Evolutionary conservation across 2,329 filamentous ascomycete species (phyloP).

Genomic region (Keithomyces neogunnii): DNA sequence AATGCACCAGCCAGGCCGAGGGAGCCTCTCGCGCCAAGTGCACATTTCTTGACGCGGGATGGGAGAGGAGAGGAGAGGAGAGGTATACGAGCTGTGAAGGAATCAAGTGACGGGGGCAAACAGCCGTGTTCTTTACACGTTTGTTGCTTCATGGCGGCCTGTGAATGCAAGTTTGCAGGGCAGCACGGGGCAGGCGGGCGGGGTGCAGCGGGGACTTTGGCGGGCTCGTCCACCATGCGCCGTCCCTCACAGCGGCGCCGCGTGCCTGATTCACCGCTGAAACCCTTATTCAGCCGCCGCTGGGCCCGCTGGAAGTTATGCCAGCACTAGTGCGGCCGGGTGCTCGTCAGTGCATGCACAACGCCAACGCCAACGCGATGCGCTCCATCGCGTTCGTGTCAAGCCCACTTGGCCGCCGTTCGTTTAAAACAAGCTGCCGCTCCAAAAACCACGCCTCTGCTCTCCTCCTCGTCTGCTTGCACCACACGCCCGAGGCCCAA

Average conservation of each 20-base stretch:
- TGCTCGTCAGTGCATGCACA: constrained; percentile 1
- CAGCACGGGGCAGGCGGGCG: too few relatives aligned
- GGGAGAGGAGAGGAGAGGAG: background rate
- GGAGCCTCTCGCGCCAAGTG: background rate
- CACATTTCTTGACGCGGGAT: background rate
- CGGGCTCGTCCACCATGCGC: too few relatives aligned
- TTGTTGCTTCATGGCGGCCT: too few relatives aligned
- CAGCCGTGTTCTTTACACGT: too few relatives aligned
- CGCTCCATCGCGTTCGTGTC: constrained; percentile 12
- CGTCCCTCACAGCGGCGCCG: too few relatives aligned
- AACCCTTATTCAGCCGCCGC: too few relatives aligned
- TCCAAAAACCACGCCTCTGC: constrained; percentile 3
- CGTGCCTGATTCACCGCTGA: too few relatives aligned
- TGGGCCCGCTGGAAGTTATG: too few relatives aligned
- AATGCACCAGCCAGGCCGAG: background rate
- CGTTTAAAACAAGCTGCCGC: background rate
- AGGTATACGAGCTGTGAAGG: background rate
- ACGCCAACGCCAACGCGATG: constrained; percentile 13
- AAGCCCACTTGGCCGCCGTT: constrained; percentile 5
- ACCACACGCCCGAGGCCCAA: constrained; percentile 2
- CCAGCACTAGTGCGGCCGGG: too few relatives aligned
- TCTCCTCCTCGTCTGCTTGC: constrained; percentile 1
- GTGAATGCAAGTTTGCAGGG: too few relatives aligned
- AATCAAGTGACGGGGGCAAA: too few relatives aligned
- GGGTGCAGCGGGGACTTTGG: too few relatives aligned